phyloP scores from a whole-genome alignment of 352 stramenopile species.

The Pythium insidiosum region DNA sequence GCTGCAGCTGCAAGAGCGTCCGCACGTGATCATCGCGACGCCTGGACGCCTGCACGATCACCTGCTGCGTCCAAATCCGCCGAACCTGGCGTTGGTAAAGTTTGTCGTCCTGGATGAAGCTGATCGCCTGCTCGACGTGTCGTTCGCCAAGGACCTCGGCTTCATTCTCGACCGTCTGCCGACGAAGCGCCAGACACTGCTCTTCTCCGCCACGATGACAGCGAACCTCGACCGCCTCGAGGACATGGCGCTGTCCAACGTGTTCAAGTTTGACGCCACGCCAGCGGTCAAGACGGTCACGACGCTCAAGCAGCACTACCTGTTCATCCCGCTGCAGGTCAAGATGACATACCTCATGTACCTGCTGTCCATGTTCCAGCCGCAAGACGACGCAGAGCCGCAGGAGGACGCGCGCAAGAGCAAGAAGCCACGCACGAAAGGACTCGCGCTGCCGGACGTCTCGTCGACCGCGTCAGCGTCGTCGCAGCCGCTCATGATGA shows the following conservation, averaged over 20 bases:
- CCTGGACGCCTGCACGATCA: constrained; percentile 92
- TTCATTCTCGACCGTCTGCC: constrained; percentile 83
- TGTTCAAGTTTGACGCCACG: constrained; percentile 69
- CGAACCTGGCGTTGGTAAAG: constrained; percentile 85
- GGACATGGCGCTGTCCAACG: constrained; percentile 53
- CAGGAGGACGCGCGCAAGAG: constrained; percentile 21
- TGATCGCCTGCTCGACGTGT: constrained; percentile 89
- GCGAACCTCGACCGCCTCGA: constrained; percentile 84
- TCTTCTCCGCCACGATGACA: constrained; percentile 98
- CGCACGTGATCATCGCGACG: constrained; percentile 97
- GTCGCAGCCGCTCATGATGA: constrained; percentile 78
- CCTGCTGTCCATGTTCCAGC: constrained; percentile 61
- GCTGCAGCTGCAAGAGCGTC: constrained; percentile 82
- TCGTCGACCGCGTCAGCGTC: too few species aligned
- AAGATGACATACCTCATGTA: constrained; percentile 95
- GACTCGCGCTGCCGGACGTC: constrained; percentile 4
- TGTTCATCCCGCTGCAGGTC: constrained; percentile 96
- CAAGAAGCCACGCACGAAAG: constrained; percentile 2
- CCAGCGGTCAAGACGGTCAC: constrained; percentile 84
- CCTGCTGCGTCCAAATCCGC: constrained; percentile 85
- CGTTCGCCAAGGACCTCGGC: constrained; percentile 82
- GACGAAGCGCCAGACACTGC: constrained; percentile 88
- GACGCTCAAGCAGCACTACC: constrained; percentile 95
- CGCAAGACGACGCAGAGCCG: constrained; percentile 45
- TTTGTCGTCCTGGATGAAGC: constrained; percentile 98